These are phyloP conservation scores for Neurospora crassa DNA, from an alignment of 2,329 filamentous ascomycete genomes.

Conservation along the genomic window DNA sequence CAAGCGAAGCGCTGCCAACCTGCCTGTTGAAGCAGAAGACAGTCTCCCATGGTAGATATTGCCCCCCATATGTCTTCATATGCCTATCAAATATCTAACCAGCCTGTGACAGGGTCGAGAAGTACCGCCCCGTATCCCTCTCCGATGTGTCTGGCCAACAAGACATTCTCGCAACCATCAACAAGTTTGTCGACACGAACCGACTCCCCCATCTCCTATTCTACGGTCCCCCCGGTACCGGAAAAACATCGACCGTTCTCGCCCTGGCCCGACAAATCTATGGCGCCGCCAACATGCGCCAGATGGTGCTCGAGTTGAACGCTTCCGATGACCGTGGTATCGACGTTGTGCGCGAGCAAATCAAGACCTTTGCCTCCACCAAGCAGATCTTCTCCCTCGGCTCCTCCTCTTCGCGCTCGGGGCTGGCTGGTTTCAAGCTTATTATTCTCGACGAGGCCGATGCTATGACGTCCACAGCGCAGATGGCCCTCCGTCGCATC, in stretches of 20 bases:
- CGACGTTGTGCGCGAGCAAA: constrained; percentile 95
- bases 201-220: constrained; percentile 90
- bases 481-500: constrained; percentile 92
- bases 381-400: constrained; percentile 82
- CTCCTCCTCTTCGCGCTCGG: constrained; percentile 19
- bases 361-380: constrained; percentile 97
- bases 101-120: constrained; percentile 65
- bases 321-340: constrained; percentile 96
- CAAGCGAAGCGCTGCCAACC: constrained; percentile 83
- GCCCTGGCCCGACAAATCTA: constrained; percentile 91
- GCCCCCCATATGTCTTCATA: too few relatives aligned
- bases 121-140: constrained; percentile 83
- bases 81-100: too few relatives aligned
- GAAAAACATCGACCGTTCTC: constrained; percentile 94
- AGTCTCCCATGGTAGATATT: constrained; percentile 71
- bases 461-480: constrained; percentile 96
- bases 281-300: constrained; percentile 80
- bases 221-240: constrained; percentile 92
- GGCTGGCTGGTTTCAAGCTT: constrained; percentile 75
- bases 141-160: constrained; percentile 93
- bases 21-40: constrained; percentile 90
- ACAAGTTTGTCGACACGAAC: constrained; percentile 93
- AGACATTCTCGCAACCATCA: constrained; percentile 94
- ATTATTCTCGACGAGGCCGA: constrained; percentile 99
- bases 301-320: constrained; percentile 98